These are phyloP conservation scores for Yamadazyma atlantica DNA, from an alignment of 1,139 yeast species.

Conservation along the genomic window DNA sequence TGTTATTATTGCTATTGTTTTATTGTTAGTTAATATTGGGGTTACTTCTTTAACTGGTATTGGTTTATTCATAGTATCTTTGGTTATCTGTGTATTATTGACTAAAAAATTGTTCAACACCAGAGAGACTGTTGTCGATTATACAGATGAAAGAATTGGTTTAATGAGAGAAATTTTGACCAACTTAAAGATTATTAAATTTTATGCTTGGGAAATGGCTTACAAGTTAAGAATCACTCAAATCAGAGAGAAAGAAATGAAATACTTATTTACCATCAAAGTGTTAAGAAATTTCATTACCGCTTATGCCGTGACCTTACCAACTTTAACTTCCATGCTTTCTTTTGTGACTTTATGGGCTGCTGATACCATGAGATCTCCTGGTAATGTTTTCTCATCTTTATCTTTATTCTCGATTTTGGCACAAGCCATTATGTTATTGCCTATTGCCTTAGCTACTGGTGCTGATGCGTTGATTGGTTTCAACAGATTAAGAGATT, in stretches of 20 bases:
- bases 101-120: conserved; percentile 36
- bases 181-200: conserved; percentile 45
- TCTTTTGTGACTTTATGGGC: conserved; percentile 49
- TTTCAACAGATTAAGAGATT: conserved; percentile 45
- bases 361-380: conserved; percentile 30
- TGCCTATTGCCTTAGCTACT: conserved; percentile 55
- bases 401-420: conserved; percentile 52
- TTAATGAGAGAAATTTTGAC: conserved; percentile 45
- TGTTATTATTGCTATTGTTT: conserved; percentile 38
- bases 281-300: conserved; percentile 45
- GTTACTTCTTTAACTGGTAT: conserved; percentile 44
- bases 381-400: conserved; percentile 51
- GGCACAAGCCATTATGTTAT: conserved; percentile 50
- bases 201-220: conserved; percentile 50
- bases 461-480: conserved; percentile 58
- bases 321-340: conserved; percentile 40
- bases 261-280: conserved; percentile 41
- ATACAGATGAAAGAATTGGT: conserved; percentile 43
- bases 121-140: conserved; percentile 41
- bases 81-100: conserved; percentile 36
- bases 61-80: conserved; percentile 41
- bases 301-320: conserved; percentile 47
- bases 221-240: conserved; percentile 36
- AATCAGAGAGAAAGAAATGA: conserved; percentile 42
- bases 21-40: conserved; percentile 38